Evolutionary conservation across 176 grass and related monocot genomes (phyloP).

Genomic region (Raddia distichophylla): DNA sequence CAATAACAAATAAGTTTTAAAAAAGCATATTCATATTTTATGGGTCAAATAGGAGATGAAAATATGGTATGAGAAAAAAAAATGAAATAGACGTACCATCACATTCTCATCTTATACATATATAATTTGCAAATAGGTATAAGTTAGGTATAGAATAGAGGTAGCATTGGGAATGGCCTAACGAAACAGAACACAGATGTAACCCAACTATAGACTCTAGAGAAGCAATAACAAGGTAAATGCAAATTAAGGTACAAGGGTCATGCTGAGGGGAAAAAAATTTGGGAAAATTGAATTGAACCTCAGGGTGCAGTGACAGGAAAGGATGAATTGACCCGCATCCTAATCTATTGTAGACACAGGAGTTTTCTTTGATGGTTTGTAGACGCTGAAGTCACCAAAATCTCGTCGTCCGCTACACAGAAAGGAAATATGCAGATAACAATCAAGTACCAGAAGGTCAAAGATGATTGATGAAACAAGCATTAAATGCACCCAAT

Average conservation of each 20-base stretch:
- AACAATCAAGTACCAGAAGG: slow-evolving; percentile 22
- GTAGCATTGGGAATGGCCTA: too few relatives aligned
- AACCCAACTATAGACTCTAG: background rate
- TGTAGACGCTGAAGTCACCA: slow-evolving; percentile 87
- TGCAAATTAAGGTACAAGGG: background rate
- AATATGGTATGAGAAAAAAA: too few relatives aligned
- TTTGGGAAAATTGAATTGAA: background rate
- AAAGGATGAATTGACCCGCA: background rate
- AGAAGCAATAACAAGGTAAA: background rate
- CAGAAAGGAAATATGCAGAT: slow-evolving; percentile 21
- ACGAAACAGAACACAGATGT: too few relatives aligned
- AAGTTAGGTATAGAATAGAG: too few relatives aligned
- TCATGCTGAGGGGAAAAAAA: background rate
- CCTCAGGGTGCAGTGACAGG: slow-evolving; percentile 18
- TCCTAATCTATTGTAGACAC: slow-evolving; percentile 37
- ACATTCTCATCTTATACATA: too few relatives aligned
- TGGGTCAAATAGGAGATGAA: too few relatives aligned
- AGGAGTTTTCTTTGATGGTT: slow-evolving; percentile 49
- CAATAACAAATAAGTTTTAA: too few relatives aligned
- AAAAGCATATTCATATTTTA: too few relatives aligned
- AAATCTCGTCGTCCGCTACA: slow-evolving; percentile 83
- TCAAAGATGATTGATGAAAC: slow-evolving; percentile 27
- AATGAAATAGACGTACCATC: too few relatives aligned
- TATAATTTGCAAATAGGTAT: too few relatives aligned
- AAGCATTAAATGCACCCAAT: background rate